phyloP scores from a whole-genome alignment of 106 monocot genomes.

The Triglochin maritima region DNA sequence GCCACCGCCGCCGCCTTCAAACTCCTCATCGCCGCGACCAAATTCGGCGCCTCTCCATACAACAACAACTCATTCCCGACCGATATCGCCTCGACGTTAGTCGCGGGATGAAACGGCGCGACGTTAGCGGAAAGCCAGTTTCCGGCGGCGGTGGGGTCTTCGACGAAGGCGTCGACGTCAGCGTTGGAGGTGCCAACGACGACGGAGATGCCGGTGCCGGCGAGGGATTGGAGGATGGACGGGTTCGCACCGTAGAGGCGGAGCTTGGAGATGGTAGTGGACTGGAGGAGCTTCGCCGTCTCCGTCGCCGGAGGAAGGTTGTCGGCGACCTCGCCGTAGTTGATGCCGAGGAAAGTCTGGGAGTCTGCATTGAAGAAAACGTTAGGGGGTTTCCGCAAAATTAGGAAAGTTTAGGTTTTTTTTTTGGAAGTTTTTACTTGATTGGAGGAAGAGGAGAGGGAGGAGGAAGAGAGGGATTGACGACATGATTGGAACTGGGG shows the following conservation, averaged over 20 bases:
- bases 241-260: constrained; percentile 70
- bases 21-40: constrained; percentile 35
- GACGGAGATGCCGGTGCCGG: constrained; percentile 48
- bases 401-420: no score
- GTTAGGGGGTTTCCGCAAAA: no score
- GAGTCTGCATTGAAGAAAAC: constrained; percentile 14
- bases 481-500: no score
- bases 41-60: constrained; percentile 22
- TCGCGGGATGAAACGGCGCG: constrained; percentile 42
- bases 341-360: constrained; percentile 65
- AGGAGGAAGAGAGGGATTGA: no score
- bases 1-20: no score
- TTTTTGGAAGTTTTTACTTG: no score
- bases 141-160: constrained; percentile 45
- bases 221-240: constrained; percentile 42
- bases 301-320: constrained; percentile 61
- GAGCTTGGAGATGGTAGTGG: constrained; percentile 68
- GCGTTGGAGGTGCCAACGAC: constrained; percentile 61
- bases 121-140: constrained; percentile 58
- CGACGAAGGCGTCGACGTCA: constrained; percentile 58
- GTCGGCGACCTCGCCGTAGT: constrained; percentile 76
- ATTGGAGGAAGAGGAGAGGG: no score
- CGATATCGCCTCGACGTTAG: constrained; percentile 46
- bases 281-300: constrained; percentile 46
- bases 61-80: constrained; percentile 73